A percentile compares a stretch with the other conserved stretches of the same genome.
Conservation (phyloP, 306 rosid genomes). For the Rosa persica region DNA sequence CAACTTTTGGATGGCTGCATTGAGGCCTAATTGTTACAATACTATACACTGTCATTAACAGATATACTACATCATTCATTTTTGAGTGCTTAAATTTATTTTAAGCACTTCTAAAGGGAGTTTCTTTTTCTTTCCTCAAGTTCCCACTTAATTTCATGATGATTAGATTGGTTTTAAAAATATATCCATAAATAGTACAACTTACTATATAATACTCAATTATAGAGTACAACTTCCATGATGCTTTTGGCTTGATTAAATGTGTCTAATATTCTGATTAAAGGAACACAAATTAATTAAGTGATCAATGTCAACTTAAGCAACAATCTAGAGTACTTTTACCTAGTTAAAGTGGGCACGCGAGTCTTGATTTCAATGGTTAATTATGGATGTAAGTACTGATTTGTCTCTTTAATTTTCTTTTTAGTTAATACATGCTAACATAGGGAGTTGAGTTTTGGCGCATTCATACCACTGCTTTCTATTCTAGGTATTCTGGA, state of each 20-base stretch:
- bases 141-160: conserved; percentile 56
- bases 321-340: conserved; percentile 24
- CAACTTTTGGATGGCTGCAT: conserved; percentile 23
- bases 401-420: conserved; percentile 18
- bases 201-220: conserved; percentile 24
- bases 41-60: conserved; percentile 18
- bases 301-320: conserved; percentile 48
- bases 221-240: conserved; percentile 33
- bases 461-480: not conserved
- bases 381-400: conserved; percentile 44
- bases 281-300: conserved; percentile 23
- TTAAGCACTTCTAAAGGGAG: conserved; percentile 44
- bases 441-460: not conserved
- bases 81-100: conserved; percentile 31
- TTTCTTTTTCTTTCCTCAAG: conserved; percentile 24
- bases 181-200: conserved; percentile 24
- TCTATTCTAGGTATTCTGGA: not conserved
- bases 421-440: conserved; percentile 21
- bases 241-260: conserved; percentile 47
- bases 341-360: conserved; percentile 48
- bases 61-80: conserved; percentile 25
- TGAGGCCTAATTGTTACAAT: conserved; percentile 26
- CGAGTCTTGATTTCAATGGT: conserved; percentile 46
- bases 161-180: conserved; percentile 48
- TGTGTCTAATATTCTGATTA: conserved; percentile 24